A percentile compares a stretch with the other conserved stretches of the same genome.
phyloP scores from a whole-genome alignment of 345 rosid genomes.

The Eucalyptus cladocalyx region DNA sequence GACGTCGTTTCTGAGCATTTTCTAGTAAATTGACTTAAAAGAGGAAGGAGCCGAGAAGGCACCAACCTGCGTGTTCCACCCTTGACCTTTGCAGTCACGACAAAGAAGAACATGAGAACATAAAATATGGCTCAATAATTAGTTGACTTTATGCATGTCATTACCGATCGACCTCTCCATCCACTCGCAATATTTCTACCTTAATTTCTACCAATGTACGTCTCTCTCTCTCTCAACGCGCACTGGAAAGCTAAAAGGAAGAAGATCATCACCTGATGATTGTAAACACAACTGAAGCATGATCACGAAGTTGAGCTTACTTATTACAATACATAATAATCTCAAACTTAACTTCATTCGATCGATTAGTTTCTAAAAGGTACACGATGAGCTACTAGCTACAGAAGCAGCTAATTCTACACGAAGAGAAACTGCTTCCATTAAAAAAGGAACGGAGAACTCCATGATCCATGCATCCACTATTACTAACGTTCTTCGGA shows the following conservation, averaged over 20 bases:
- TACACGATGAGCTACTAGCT: not conserved
- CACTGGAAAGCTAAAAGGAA: not conserved
- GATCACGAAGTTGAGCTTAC: not conserved
- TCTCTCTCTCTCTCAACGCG: not conserved
- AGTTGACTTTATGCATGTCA: not conserved
- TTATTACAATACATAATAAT: not conserved
- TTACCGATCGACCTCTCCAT: not conserved
- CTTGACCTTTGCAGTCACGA: not conserved
- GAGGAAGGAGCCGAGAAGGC: not conserved
- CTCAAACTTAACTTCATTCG: not conserved
- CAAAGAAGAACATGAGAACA: not conserved
- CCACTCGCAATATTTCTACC: not conserved
- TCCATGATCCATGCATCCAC: not conserved
- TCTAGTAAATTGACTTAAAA: not conserved
- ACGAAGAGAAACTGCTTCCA: not conserved
- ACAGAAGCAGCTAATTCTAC: not conserved
- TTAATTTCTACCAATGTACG: not conserved
- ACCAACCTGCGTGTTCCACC: not conserved
- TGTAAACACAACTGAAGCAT: not conserved
- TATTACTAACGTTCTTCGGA: not conserved
- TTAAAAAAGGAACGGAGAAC: not conserved
- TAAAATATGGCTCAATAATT: not conserved
- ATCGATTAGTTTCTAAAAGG: not conserved
- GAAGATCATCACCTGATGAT: not conserved
- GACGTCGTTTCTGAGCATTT: not conserved